A percentile compares a stretch with the other conserved stretches of the same genome.
These are phyloP conservation scores for Globisporangium canariense DNA, from an alignment of 352 stramenopile species.

Conservation along the genomic window DNA sequence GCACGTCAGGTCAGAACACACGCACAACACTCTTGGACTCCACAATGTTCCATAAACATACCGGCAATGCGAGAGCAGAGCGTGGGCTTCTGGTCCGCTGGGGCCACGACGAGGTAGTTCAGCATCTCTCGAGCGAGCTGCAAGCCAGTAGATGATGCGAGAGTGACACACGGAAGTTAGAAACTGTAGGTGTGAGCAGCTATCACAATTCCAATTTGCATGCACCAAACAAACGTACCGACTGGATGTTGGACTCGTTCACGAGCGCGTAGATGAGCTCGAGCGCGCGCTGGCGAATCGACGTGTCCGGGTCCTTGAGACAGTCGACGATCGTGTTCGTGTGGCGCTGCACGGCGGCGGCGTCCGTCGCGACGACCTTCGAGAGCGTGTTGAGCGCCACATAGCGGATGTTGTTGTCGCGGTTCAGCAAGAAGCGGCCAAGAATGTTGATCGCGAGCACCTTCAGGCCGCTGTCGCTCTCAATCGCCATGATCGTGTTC, in stretches of 20 bases:
- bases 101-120: slow-evolving; percentile 98
- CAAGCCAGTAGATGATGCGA: background rate
- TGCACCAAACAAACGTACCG: slow-evolving; percentile 28
- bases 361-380: slow-evolving; percentile 88
- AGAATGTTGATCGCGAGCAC: slow-evolving; percentile 99
- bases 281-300: slow-evolving; percentile 97
- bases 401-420: slow-evolving; percentile 99
- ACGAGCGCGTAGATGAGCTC: slow-evolving; percentile 99
- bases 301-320: slow-evolving; percentile 97
- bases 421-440: slow-evolving; percentile 97
- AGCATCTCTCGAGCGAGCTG: slow-evolving; percentile 96
- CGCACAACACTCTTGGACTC: background rate
- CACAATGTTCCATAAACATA: slow-evolving; percentile 21
- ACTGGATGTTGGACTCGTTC: slow-evolving; percentile 95
- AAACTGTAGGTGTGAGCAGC: background rate
- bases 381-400: slow-evolving; percentile 98
- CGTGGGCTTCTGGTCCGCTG: slow-evolving; percentile 92
- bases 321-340: slow-evolving; percentile 95
- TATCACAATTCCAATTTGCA: background rate
- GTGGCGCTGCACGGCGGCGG: slow-evolving; percentile 96
- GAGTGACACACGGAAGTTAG: background rate
- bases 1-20: slow-evolving; percentile 5
- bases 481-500: slow-evolving; percentile 98
- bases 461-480: slow-evolving; percentile 95
- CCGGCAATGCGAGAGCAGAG: slow-evolving; percentile 94